These are phyloP conservation scores for Chionographis japonica DNA, from an alignment of 106 monocot species.

Conservation along the genomic window DNA sequence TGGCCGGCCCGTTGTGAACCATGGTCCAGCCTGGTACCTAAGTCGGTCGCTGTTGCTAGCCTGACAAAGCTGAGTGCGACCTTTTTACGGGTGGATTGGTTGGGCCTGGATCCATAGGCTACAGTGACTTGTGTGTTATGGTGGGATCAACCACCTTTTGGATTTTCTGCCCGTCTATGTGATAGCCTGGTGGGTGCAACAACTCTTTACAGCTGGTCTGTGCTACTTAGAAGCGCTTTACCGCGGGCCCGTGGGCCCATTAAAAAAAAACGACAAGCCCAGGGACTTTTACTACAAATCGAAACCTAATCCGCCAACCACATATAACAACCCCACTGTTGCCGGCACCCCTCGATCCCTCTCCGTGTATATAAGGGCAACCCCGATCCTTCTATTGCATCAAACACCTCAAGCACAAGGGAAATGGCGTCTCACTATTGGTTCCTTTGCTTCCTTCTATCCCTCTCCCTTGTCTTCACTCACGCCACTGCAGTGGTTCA, in stretches of 20 bases:
- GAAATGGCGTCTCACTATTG: neutral
- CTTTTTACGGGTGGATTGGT: neutral
- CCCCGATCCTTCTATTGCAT: neutral
- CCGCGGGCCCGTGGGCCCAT: too few relatives aligned
- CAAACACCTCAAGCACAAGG: neutral
- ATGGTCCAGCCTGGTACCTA: too few relatives aligned
- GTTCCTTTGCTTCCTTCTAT: conserved; percentile 11
- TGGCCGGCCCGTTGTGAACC: too few relatives aligned
- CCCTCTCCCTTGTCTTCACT: conserved; percentile 18
- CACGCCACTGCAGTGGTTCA: conserved; percentile 35
- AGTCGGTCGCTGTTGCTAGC: too few relatives aligned
- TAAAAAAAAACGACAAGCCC: neutral
- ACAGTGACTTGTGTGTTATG: too few relatives aligned
- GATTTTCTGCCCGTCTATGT: too few relatives aligned
- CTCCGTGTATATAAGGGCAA: neutral
- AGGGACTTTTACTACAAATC: neutral
- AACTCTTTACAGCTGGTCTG: conserved; percentile 4
- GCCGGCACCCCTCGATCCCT: neutral
- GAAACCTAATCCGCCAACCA: conserved; percentile 35
- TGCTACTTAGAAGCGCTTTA: too few relatives aligned
- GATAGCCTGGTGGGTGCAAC: conserved; percentile 21
- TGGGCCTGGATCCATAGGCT: neutral
- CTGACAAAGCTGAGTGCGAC: too few relatives aligned
- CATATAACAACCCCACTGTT: conserved; percentile 13
- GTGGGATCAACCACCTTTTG: too few relatives aligned